Evolutionary conservation across 164 flowering plant genomes (phyloP).

Genomic region (Magnolia sinica): DNA sequence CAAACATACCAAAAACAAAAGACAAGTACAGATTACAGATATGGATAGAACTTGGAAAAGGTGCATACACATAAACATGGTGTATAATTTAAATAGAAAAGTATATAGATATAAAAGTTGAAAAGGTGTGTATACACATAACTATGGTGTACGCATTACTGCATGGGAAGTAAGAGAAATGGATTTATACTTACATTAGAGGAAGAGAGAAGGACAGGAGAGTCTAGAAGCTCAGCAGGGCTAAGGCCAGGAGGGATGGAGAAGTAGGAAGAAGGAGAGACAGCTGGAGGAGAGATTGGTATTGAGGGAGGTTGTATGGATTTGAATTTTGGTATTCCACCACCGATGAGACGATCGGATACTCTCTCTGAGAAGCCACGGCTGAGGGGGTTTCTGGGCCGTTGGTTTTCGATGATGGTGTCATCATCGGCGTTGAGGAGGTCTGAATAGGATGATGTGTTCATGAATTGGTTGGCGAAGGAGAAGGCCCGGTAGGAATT

Average conservation of each 20-base stretch:
- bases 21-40: not conserved
- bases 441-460: conserved; percentile 23
- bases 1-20: not conserved
- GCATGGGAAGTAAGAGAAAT: conserved; percentile 1
- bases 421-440: conserved; percentile 23
- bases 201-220: conserved; percentile 51
- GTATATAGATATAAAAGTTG: not conserved
- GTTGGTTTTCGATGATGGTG: conserved; percentile 4
- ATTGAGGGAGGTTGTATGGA: conserved; percentile 53
- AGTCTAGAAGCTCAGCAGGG: conserved; percentile 59
- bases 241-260: conserved; percentile 47
- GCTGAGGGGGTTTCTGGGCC: not conserved
- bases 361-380: conserved; percentile 20
- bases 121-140: not conserved
- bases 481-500: conserved; percentile 33
- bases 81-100: too few species aligned
- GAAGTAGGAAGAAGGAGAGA: conserved; percentile 61
- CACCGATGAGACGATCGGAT: conserved; percentile 20
- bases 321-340: conserved; percentile 53
- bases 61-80: too few species aligned
- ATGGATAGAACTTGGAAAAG: too few species aligned
- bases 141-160: not conserved
- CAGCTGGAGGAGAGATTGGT: conserved; percentile 53
- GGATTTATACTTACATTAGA: conserved; percentile 43
- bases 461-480: conserved; percentile 37